Evolutionary conservation across 2,329 filamentous ascomycete species (phyloP), one percentile per base, ranked within the genome.

Genomic region (Bipolaris oryzae): DNA sequence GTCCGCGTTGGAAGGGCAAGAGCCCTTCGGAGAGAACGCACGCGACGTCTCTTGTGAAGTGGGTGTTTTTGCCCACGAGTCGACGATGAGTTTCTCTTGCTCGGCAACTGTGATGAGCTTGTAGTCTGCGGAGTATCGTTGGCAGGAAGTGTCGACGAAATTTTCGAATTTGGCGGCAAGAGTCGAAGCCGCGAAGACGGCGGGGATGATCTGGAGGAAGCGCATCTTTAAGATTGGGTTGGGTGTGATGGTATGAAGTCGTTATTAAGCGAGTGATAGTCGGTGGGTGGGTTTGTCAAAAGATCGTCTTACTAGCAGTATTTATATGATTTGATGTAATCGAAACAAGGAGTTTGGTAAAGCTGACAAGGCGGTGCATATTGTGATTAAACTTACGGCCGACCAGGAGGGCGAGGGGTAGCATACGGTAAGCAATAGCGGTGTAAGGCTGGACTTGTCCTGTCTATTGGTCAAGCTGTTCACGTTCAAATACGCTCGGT

Each of bases 1-100:
- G 20, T 55, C 38, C 10, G 23, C 21, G 31, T 55, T 50, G 2
- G 38, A 18, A n/a, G 45, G 45, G 16, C 52, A 50, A 1, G 34
- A 16, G 11, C 35, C 38, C 6, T 13, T 9, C 9, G 52, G 15
- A 7, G 13, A 23, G 5, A 43, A 11, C 6, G 13, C 13, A 23
- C 46, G 31, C 5, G 31, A 43, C 16, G 52, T 39, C 28, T 39
- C 46, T 1, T 16, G 28, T 0, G 4, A 11, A 13, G 16, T 21
- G 5, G 0, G 7, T 13, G 31, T 15, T 3, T 6, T 38, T 1
- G 39, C 20, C 37, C 18, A 55, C 11, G 1, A 1, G 11, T 43
- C 15, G 13, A 50, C 10, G 9, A 55, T 31, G 2, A 55, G 21
- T 2, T 55, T 23, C 18, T 50, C 13, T 2, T 43, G 33, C 4